Evolutionary conservation across 2,329 filamentous ascomycete genomes (phyloP).

Genomic region (Fusarium longipes): DNA sequence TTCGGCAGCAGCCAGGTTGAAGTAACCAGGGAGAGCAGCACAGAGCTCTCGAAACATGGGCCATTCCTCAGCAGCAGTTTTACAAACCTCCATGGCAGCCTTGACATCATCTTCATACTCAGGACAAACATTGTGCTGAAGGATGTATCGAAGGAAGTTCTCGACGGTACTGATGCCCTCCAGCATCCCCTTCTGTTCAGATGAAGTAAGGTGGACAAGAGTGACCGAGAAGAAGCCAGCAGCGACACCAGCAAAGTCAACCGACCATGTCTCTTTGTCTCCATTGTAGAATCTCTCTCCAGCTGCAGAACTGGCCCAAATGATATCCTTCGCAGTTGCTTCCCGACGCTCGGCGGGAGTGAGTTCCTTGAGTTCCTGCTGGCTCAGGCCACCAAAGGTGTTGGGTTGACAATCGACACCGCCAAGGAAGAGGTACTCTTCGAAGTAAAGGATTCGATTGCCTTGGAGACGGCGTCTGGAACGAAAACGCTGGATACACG

Average conservation of each 20-base stretch:
- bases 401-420: slow-evolving; percentile 73
- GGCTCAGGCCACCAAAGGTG: slow-evolving; percentile 70
- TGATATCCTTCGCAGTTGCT: slow-evolving; percentile 71
- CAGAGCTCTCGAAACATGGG: slow-evolving; percentile 65
- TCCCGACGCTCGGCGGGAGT: slow-evolving; percentile 71
- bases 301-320: slow-evolving; percentile 60
- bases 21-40: slow-evolving; percentile 74
- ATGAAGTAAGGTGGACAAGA: slow-evolving; percentile 67
- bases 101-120: slow-evolving; percentile 78
- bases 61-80: slow-evolving; percentile 74
- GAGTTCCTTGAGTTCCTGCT: slow-evolving; percentile 64
- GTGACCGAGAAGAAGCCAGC: slow-evolving; percentile 79
- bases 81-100: slow-evolving; percentile 73
- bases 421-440: slow-evolving; percentile 84
- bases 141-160: slow-evolving; percentile 90
- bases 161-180: slow-evolving; percentile 73
- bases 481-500: slow-evolving; percentile 85
- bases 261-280: slow-evolving; percentile 69
- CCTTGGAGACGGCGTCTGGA: slow-evolving; percentile 78
- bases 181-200: slow-evolving; percentile 66
- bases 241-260: slow-evolving; percentile 83
- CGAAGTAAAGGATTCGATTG: slow-evolving; percentile 73
- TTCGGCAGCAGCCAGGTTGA: slow-evolving; percentile 80
- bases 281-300: slow-evolving; percentile 62
- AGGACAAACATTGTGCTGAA: slow-evolving; percentile 85